Base-by-base conservation (phyloP, 2,329 filamentous ascomycete genomes). In the Phoma sp. region DNA sequence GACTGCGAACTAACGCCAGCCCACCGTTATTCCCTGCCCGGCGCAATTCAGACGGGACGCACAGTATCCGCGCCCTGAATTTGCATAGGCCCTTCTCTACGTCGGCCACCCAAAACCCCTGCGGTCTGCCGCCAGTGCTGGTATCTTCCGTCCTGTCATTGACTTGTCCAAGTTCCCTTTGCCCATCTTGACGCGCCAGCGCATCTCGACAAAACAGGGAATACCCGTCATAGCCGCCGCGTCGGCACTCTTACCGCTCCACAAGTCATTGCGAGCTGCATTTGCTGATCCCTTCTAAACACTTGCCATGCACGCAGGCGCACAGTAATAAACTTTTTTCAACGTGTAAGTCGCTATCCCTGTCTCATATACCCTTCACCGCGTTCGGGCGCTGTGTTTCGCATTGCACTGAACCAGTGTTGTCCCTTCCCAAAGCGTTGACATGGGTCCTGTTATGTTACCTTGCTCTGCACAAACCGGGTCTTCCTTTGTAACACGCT, bases 281-380 rank as follows among this genome's bases (percentile, higher is more conserved):
- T 60, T 61, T 44, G 65, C 56, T 59, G 62, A 62, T 64, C 60
- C 48, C 59, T 60, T 64, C 66, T 58, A 54, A 61, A 60, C 57
- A 44, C 60, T 52, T 60, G 60, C 54, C 53, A 65, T 68, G 64
- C 61, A 61, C 55, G 36, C 57, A 54, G 48, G 56, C 46, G 57
- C 60, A 37, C 59, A 29, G 51, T 65, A 57, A 65, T 62, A 58
- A 51, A 59, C 47, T 58, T 59, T 48, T 65, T 61, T 57, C 54
- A 53, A 52, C 55, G 55, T 69, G 68, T 72, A 22, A 55, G 52
- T 55, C 14, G 46, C 36, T 46, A 68, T 73, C 66, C 66, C 62
- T 71, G 71, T 73, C 65, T 72, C 63, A 68, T 72, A 65, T 70
- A 62, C 63, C 61, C 52, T 61, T 66, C 59, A 61, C 61, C 52